Evolutionary conservation across 192 early-diverging fungal species (phyloP), one percentile per base, ranked within the genome.

Genomic region (Mortierella claussenii): DNA sequence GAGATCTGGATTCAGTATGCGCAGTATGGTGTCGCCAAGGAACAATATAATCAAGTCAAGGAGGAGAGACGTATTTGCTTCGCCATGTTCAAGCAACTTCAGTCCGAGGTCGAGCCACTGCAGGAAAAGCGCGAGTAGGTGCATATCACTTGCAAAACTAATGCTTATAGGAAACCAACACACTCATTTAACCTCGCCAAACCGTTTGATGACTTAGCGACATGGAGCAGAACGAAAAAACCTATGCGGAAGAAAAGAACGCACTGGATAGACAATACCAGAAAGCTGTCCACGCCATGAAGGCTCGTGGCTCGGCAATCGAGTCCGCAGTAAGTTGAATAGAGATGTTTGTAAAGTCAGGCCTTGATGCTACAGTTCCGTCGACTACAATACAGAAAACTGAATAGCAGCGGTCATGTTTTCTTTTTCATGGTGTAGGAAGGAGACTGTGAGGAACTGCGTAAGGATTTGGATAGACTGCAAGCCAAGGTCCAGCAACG

Each of bases 1-100:
- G 80, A 89, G 32, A 79, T 87, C 15, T 85, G 88, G 52, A 85
- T 92, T 3, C 86, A 88, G 0, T 85, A 88, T 52, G 86, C 80
- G 3, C 80, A 86, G 18, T 93, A 93, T 64, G 84, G 83, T 9
- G 66, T 71, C 28, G 82, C 86, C 7, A 90, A 89, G 63, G 80
- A 68, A 0, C 69, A 62, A 46, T 90, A 88, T 63, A 80, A 90
- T 48, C 66, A 40, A 3, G 80, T 82, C 26, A 88, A 88, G 48
- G 68, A 80, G 23, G 49, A 24, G 7, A 73, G 86, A 0, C 70
- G 70, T 9, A 42, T 54, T 8, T 78, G 78, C 17, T 84, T 82
- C 34, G 55, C 45, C 0, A 57, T 63, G 11, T 86, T 85, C 52
- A 71, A 79, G 43, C 47, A 67, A 15, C 48, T 81, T 18, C 65